Evolutionary conservation across 2,329 filamentous ascomycete genomes (phyloP).

Genomic region (Trichoderma sp.): DNA sequence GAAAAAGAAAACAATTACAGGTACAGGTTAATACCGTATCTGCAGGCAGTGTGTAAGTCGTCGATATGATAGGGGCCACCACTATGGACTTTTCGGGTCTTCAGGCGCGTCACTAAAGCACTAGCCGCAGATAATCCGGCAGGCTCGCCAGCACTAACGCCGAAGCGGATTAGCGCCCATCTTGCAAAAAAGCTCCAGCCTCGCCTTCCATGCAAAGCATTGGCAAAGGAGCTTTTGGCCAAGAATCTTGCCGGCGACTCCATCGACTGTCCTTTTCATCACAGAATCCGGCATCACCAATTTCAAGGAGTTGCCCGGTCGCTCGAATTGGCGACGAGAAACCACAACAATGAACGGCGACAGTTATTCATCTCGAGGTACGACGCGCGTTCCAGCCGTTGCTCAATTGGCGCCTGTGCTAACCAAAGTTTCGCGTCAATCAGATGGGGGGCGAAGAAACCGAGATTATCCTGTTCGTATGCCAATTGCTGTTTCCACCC

Average conservation of each 20-base stretch:
- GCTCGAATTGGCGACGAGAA: slow-evolving; percentile 20
- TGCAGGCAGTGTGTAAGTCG: neutral
- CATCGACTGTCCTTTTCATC: slow-evolving; percentile 25
- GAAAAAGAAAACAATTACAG: neutral
- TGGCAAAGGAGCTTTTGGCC: slow-evolving; percentile 28
- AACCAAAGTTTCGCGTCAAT: slow-evolving; percentile 21
- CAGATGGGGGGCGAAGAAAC: slow-evolving; percentile 50
- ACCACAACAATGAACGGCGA: slow-evolving; percentile 74
- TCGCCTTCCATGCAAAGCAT: slow-evolving; percentile 33
- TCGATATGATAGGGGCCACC: neutral
- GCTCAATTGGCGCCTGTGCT: slow-evolving; percentile 27
- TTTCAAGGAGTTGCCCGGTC: slow-evolving; percentile 20
- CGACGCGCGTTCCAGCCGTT: slow-evolving; percentile 34
- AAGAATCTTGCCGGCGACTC: slow-evolving; percentile 31
- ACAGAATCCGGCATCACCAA: slow-evolving; percentile 25
- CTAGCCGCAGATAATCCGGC: slow-evolving; percentile 21
- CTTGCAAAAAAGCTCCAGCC: slow-evolving; percentile 47
- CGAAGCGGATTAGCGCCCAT: slow-evolving; percentile 29
- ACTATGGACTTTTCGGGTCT: neutral
- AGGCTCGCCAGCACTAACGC: slow-evolving; percentile 15
- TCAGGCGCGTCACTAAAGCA: slow-evolving; percentile 3
- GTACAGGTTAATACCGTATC: neutral
- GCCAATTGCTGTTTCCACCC: neutral
- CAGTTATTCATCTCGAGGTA: slow-evolving; percentile 76
- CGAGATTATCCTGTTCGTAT: slow-evolving; percentile 55